Percentiles rank a stretch among this genome's conserved stretches.
These are phyloP conservation scores for Chenopodium album DNA, from an alignment of 148 eudicot genomes.

Conservation along the genomic window DNA sequence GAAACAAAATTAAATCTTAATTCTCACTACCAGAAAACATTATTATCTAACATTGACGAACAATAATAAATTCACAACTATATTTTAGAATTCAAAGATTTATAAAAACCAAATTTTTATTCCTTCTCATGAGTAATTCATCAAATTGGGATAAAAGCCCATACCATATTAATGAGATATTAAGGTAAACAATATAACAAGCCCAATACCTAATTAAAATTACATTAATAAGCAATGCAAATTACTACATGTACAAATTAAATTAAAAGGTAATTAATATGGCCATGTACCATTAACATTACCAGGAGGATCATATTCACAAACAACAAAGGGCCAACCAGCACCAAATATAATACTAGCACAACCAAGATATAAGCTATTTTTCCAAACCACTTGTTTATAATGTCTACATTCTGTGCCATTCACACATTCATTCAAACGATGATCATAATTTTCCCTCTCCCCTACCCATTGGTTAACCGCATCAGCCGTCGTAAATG, in stretches of 20 bases:
- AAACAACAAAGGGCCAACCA: conserved; percentile 37
- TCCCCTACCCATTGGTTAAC: conserved; percentile 29
- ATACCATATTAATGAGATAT: neutral
- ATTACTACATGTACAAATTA: too few species aligned
- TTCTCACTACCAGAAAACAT: too few species aligned
- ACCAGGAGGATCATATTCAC: conserved; percentile 34
- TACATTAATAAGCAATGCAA: too few species aligned
- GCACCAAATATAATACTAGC: conserved; percentile 19
- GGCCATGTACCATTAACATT: conserved; percentile 32
- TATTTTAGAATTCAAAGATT: too few species aligned
- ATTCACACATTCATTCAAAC: conserved; percentile 20
- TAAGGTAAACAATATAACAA: neutral
- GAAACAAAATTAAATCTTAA: too few species aligned
- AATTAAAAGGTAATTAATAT: neutral
- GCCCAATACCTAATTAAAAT: neutral
- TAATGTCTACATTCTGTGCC: conserved; percentile 29
- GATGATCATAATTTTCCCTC: conserved; percentile 27
- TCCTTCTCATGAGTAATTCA: neutral
- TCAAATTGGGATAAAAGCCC: neutral
- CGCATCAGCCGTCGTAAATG: conserved; percentile 15
- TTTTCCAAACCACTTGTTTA: conserved; percentile 35
- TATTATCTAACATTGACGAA: too few species aligned
- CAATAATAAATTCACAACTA: too few species aligned
- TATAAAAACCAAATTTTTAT: too few species aligned
- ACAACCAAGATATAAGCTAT: conserved; percentile 19